These are phyloP conservation scores for Tylopilus rubrobrunneus DNA, from an alignment of 768 basidiomycete genomes.

Conservation along the genomic window DNA sequence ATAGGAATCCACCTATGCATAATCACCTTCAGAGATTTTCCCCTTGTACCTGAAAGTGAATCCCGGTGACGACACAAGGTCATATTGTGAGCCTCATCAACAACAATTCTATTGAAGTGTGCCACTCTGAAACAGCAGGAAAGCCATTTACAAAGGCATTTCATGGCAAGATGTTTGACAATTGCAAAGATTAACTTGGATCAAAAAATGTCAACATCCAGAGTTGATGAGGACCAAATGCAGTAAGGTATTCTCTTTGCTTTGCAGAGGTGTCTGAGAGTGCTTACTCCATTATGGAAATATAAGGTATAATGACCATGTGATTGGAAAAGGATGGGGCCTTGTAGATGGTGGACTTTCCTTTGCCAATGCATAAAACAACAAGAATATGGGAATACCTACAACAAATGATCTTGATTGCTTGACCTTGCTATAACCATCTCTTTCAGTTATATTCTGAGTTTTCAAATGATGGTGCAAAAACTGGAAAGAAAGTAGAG, in stretches of 20 bases:
- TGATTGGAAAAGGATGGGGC: not conserved
- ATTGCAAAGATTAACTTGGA: not conserved
- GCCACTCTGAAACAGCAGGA: too few species aligned
- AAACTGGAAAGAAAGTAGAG: not conserved
- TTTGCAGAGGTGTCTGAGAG: not conserved
- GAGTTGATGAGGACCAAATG: not conserved
- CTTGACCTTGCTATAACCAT: not conserved
- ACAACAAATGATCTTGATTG: not conserved
- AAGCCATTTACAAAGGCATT: too few species aligned
- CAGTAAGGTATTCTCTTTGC: not conserved
- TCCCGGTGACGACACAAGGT: too few species aligned
- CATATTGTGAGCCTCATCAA: too few species aligned
- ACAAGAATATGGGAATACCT: not conserved
- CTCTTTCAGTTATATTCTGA: not conserved
- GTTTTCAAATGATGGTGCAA: constrained; percentile 1
- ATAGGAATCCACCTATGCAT: too few species aligned
- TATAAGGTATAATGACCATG: not conserved
- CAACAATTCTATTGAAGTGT: too few species aligned
- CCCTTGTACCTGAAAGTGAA: too few species aligned
- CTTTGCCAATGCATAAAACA: not conserved
- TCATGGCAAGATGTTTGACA: not conserved
- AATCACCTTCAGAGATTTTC: too few species aligned
- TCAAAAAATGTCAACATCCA: too few species aligned
- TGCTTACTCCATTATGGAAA: not conserved
- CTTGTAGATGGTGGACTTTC: not conserved